Conservation (phyloP, 176 grass and related monocot genomes). For the Juncus inflexus region DNA sequence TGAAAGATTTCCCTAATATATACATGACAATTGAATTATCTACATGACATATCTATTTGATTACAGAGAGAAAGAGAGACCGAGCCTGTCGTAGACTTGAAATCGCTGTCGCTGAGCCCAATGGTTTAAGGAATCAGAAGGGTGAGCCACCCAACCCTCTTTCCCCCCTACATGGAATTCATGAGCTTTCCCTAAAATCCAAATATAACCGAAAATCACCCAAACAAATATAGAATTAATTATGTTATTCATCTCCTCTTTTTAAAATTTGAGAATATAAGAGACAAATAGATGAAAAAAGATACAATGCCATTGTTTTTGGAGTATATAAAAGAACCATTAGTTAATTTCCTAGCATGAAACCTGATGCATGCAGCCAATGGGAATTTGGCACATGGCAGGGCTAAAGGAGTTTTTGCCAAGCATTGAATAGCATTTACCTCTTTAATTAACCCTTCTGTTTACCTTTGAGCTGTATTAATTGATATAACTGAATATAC, state of each 20-base stretch:
- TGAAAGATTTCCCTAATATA: too few relatives aligned
- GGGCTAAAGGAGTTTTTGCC: not conserved
- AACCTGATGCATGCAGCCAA: not conserved
- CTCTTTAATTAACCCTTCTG: not conserved
- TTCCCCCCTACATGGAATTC: conserved; percentile 21
- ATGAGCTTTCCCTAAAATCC: not conserved
- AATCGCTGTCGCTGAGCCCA: conserved; percentile 18
- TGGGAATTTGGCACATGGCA: not conserved
- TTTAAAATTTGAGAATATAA: not conserved
- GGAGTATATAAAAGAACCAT: conserved; percentile 1
- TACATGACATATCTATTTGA: not conserved
- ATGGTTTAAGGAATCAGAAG: conserved; percentile 12
- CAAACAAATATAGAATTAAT: not conserved
- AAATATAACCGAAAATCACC: not conserved
- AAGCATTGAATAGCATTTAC: not conserved
- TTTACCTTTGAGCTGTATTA: not conserved
- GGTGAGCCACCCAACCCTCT: conserved; percentile 20
- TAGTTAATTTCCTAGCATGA: conserved; percentile 3
- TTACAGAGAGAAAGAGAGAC: conserved; percentile 7
- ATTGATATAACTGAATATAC: not conserved
- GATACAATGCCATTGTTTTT: not conserved
- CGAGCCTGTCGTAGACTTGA: conserved; percentile 21
- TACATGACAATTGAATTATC: too few relatives aligned
- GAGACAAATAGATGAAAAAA: not conserved
- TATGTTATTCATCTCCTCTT: not conserved